These are phyloP conservation scores for Cutaneotrichosporon daszewskae DNA, from an alignment of 1,284 basidiomycete species.

Conservation along the genomic window DNA sequence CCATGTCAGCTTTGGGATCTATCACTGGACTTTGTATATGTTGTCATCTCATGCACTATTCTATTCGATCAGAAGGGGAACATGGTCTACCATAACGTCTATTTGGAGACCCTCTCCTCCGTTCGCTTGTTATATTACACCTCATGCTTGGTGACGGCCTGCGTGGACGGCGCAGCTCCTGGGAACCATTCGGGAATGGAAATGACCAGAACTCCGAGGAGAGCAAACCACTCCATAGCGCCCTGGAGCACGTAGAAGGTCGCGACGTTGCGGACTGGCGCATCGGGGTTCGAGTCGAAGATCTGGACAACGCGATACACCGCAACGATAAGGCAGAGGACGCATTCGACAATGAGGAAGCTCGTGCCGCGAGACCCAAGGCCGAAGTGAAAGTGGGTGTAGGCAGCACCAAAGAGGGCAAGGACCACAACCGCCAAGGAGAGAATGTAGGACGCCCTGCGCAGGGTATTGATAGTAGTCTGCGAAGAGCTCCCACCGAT, in stretches of 20 bases:
- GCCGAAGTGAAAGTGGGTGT: slow-evolving; percentile 15
- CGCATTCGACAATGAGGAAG: slow-evolving; percentile 12
- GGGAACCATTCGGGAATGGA: slow-evolving; percentile 13
- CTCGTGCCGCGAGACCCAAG: slow-evolving; percentile 4
- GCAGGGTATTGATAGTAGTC: slow-evolving; percentile 17
- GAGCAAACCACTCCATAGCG: slow-evolving; percentile 4
- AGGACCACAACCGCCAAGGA: slow-evolving; percentile 22
- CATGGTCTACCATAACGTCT: no score
- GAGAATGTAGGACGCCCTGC: slow-evolving; percentile 19
- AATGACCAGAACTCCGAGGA: slow-evolving; percentile 6
- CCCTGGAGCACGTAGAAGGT: slow-evolving; percentile 27
- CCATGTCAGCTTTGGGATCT: no score
- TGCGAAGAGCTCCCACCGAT: slow-evolving; percentile 2
- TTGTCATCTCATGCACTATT: no score
- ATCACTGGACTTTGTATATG: no score
- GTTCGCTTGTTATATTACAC: no score
- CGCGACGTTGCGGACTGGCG: slow-evolving; percentile 8
- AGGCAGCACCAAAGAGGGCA: slow-evolving; percentile 8
- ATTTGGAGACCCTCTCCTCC: no score
- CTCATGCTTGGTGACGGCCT: no score
- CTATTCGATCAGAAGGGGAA: no score
- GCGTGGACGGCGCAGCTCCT: no score
- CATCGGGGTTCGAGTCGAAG: slow-evolving; percentile 9
- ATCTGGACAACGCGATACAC: slow-evolving; percentile 22
- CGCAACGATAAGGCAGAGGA: slow-evolving; percentile 15